Base-by-base conservation (phyloP, 1,284 basidiomycete species). In the Melampsora americana region DNA sequence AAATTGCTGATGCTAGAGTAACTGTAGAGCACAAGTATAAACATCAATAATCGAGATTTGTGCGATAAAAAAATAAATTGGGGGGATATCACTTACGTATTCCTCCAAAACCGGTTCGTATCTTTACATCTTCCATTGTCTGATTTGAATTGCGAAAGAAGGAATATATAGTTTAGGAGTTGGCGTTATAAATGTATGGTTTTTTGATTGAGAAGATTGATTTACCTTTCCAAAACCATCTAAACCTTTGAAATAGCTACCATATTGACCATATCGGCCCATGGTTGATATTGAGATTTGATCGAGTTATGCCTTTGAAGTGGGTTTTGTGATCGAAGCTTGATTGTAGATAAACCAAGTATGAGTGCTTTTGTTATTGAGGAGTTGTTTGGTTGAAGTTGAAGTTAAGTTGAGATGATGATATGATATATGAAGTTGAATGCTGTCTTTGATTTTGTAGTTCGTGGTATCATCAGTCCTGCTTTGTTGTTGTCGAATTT, bases 41-140 rank as follows among this genome's bases (percentile, higher is more conserved):
- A 11, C 42, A 59, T 16, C 46, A 71, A 48, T n/a, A 14, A 64
- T 78, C 59, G 76, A 61, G 16, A 56, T 69, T 35, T 20, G 53
- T 42, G 66, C 6, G 11, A n/a, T n/a, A n/a, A n/a, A n/a, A 70
- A 30, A 30, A 66, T 68, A n/a, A 30, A 48, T 26, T 23, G 44
- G 69, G 23, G 50, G 26, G 20, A 42, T 28, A 32, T 46, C 64
- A 86, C 91, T 84, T 81, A 95, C 93, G 86, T 80, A 95, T 86
- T 80, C 92, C 93, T 79, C 93, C 93, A 53, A 92, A 94, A 79
- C 92, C 88, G 53, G 95, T 97, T 86, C 93, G 93, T 85, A 97
- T 92, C 85, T 96, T 96, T 79, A 97, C 94, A 87, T 97, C 94
- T 82, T 97, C 94, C 84, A 92, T 92, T 48, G 94, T 97, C 95